These are phyloP conservation scores for Euphorbia celastroides DNA, from an alignment of 441 rosid genomes.

Conservation along the genomic window DNA sequence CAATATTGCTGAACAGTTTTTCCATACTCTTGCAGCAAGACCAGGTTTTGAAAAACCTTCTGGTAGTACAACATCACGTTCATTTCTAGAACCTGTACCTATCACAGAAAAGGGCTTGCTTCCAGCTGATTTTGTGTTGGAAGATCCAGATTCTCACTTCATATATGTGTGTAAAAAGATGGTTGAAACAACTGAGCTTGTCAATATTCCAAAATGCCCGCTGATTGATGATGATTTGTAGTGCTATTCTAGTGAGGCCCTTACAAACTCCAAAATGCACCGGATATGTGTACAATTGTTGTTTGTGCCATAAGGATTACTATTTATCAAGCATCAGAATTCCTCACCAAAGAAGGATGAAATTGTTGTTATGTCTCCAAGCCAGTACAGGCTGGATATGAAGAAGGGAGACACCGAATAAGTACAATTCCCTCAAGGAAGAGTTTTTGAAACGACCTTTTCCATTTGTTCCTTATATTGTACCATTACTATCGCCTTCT, in stretches of 20 bases:
- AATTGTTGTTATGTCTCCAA: slow-evolving; percentile 5
- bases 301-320: slow-evolving; percentile 18
- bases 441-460: neutral
- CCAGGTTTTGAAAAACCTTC: slow-evolving; percentile 59
- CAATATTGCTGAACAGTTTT: neutral
- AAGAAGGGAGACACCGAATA: slow-evolving; percentile 6
- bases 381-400: slow-evolving; percentile 2
- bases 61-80: slow-evolving; percentile 33
- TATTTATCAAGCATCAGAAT: slow-evolving; percentile 13
- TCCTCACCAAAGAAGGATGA: slow-evolving; percentile 11
- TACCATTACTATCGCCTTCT: neutral
- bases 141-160: slow-evolving; percentile 90
- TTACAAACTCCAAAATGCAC: slow-evolving; percentile 9
- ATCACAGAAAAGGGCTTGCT: slow-evolving; percentile 55
- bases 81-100: slow-evolving; percentile 62
- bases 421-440: neutral
- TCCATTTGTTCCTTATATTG: neutral
- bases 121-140: slow-evolving; percentile 58
- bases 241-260: slow-evolving; percentile 1
- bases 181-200: slow-evolving; percentile 28
- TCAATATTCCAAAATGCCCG: slow-evolving; percentile 30
- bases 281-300: slow-evolving; percentile 11
- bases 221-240: slow-evolving; percentile 37
- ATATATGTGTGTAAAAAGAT: slow-evolving; percentile 68
- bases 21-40: slow-evolving; percentile 51